Evolutionary conservation across 192 early-diverging fungal genomes (phyloP).

Genomic region (Chytriomyces hyalinus): DNA sequence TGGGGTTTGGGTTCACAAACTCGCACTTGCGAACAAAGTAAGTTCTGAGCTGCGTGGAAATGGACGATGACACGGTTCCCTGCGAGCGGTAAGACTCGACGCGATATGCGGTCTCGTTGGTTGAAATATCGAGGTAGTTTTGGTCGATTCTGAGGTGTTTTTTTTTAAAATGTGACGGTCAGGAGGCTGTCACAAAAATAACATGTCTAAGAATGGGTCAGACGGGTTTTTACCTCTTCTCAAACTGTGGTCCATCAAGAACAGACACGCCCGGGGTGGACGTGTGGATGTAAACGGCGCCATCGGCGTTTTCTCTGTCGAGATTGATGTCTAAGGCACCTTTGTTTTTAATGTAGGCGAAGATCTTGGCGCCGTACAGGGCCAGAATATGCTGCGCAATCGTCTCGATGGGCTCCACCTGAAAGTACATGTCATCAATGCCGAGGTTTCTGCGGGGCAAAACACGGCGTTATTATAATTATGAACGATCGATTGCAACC

Average conservation of each 20-base stretch:
- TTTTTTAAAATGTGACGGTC: background rate
- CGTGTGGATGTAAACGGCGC: slow-evolving; percentile 97
- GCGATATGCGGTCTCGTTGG: slow-evolving; percentile 77
- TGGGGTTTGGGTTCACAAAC: slow-evolving; percentile 85
- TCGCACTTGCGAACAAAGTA: slow-evolving; percentile 93
- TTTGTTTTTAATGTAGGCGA: slow-evolving; percentile 88
- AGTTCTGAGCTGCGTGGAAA: slow-evolving; percentile 86
- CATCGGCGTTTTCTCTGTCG: slow-evolving; percentile 85
- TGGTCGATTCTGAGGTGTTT: slow-evolving; percentile 73
- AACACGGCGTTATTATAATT: background rate
- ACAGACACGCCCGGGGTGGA: slow-evolving; percentile 90
- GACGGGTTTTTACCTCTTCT: slow-evolving; percentile 52
- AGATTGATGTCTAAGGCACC: slow-evolving; percentile 81
- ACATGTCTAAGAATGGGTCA: background rate
- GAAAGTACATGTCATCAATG: slow-evolving; percentile 99
- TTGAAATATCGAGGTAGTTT: slow-evolving; percentile 84
- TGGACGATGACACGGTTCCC: slow-evolving; percentile 85
- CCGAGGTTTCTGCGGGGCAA: slow-evolving; percentile 76
- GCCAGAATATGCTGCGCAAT: slow-evolving; percentile 96
- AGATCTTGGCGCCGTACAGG: slow-evolving; percentile 94
- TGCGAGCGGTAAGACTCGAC: slow-evolving; percentile 95
- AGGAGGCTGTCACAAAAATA: slow-evolving; percentile 10
- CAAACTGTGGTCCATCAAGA: slow-evolving; percentile 81
- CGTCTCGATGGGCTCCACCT: slow-evolving; percentile 84
- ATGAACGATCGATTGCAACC: background rate